Evolutionary conservation across 2,329 filamentous ascomycete genomes (phyloP), one percentile per base, ranked within the genome.

Genomic region (Arthroderma sp.): DNA sequence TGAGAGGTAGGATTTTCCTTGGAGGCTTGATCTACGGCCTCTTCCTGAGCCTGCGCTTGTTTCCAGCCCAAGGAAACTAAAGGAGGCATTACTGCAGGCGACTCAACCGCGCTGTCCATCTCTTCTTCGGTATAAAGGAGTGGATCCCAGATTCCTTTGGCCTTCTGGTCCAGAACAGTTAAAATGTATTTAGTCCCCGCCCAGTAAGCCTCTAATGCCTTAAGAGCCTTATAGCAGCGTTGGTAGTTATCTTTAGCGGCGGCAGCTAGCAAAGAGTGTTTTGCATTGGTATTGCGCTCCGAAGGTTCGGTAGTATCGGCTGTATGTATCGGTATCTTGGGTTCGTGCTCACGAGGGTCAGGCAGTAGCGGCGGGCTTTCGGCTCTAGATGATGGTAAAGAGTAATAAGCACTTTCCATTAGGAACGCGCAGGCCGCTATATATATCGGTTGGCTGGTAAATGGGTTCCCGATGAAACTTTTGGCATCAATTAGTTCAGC

Each of bases 401-500:
- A 82, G 22, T 81, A 80, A 50, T 82, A 75, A 3, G 78, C 80
- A 4, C 83, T 86, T 58, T 94, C 86, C 66, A 86, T 86, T 10
- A 94, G 67, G 54, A 94, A 94, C 0, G 86, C 86, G 57, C 86
- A 93, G 1, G 86, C 86, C 1, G 86, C 86, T 48, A 94, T 89
- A 54, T 93, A 94, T 56, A 93, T 93, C 0, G 86, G 86, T 61
- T 94, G 86, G 40, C 83, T 86, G 0, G 85, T 91, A 52, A 94
- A 94, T 0, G 86, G 86, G 48, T 91, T 94, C 1, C 86, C 85
- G 31, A 88, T 81, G 45, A 88, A 86, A 53, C 86, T 88, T 59
- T 85, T 87, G 0, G 83, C 79, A 59, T 93, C 85, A 42, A 91
- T 85, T 6, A 93, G 67, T 57, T 93, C 85, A 0, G 86, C 84